Percentiles rank a stretch among this genome's conserved stretches.
These are phyloP conservation scores for Botrytis paeoniae DNA, from an alignment of 2,329 filamentous ascomycete genomes.

Conservation along the genomic window DNA sequence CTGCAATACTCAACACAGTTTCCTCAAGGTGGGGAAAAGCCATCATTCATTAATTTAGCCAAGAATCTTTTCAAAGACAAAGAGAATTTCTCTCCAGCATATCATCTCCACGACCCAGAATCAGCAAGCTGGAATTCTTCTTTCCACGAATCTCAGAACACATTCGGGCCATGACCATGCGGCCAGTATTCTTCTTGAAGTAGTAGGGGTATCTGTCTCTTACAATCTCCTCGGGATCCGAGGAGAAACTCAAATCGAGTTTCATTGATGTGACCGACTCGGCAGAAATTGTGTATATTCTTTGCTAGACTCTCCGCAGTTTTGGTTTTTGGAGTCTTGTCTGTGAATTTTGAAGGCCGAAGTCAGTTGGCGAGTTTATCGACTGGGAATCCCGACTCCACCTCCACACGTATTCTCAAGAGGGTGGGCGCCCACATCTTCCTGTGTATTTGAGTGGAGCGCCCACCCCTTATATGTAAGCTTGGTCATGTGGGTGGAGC, in stretches of 20 bases:
- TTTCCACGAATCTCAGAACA: background rate
- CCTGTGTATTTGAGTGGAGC: background rate
- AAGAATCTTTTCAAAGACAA: background rate
- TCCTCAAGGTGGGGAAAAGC: too few relatives aligned
- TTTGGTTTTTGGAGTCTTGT: background rate
- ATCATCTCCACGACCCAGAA: too few relatives aligned
- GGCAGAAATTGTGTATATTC: rapidly evolving
- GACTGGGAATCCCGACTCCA: background rate
- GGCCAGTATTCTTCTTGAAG: background rate
- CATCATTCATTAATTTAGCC: too few relatives aligned
- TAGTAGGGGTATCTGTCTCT: background rate
- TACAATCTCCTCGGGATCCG: background rate
- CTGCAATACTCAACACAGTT: background rate
- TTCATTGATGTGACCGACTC: background rate
- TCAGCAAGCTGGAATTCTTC: background rate
- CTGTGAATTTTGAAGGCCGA: rapidly evolving
- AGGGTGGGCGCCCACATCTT: background rate
- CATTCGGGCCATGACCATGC: background rate
- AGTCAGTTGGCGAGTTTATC: background rate
- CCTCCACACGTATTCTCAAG: background rate
- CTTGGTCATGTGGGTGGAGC: background rate
- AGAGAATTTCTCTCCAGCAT: too few relatives aligned
- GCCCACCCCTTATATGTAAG: background rate
- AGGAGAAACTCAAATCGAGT: background rate
- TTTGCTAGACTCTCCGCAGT: background rate